phyloP scores from a whole-genome alignment of 2,329 filamentous ascomycete genomes.

The Paecilomyces sp. region DNA sequence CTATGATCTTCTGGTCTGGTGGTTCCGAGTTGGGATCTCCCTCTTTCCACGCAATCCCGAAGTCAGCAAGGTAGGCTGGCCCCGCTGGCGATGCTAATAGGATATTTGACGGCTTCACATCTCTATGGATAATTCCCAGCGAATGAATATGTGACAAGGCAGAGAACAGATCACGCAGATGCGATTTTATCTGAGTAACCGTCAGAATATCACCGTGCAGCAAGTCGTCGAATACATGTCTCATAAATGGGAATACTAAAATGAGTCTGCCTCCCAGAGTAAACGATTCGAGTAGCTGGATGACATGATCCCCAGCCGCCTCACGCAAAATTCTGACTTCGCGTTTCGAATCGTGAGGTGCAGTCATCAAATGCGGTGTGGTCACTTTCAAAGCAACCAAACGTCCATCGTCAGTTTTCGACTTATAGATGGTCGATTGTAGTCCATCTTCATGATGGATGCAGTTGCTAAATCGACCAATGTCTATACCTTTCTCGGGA shows the following conservation, averaged over 20 bases:
- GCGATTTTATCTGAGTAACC: slow-evolving; percentile 33
- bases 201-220: slow-evolving; percentile 44
- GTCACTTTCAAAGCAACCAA: slow-evolving; percentile 79
- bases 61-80: slow-evolving; percentile 77
- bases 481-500: slow-evolving; percentile 26
- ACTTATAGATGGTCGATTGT: slow-evolving; percentile 77
- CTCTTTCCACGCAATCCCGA: slow-evolving; percentile 83
- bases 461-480: slow-evolving; percentile 53
- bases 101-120: slow-evolving; percentile 89
- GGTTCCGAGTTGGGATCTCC: slow-evolving; percentile 54
- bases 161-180: slow-evolving; percentile 62
- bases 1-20: slow-evolving; percentile 66
- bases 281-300: slow-evolving; percentile 68
- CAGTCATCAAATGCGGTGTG: slow-evolving; percentile 60
- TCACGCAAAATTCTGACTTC: slow-evolving; percentile 71
- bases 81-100: slow-evolving; percentile 61
- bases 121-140: slow-evolving; percentile 77
- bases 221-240: slow-evolving; percentile 62
- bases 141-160: slow-evolving; percentile 66
- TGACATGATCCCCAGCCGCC: slow-evolving; percentile 49
- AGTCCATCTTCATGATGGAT: slow-evolving; percentile 58
- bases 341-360: slow-evolving; percentile 74
- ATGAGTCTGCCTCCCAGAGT: slow-evolving; percentile 62
- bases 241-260: slow-evolving; percentile 79
- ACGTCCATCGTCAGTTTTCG: slow-evolving; percentile 36